Evolutionary conservation across 108 stramenopile genomes (phyloP).

Genomic region (Fragilaria crotonensis): DNA sequence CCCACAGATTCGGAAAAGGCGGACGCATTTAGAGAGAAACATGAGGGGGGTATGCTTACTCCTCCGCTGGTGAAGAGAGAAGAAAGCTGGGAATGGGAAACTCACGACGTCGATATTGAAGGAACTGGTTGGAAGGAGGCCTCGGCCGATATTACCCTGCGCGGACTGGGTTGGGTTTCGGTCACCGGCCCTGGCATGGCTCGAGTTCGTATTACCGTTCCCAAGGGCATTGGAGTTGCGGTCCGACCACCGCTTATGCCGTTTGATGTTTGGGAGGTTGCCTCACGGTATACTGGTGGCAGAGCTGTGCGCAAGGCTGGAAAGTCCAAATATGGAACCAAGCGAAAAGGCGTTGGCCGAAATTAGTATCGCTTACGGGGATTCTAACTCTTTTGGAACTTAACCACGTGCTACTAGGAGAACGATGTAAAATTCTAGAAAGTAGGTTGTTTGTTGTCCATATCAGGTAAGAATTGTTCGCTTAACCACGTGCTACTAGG

Average conservation of each 20-base stretch:
- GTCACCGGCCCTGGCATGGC: conserved; percentile 88
- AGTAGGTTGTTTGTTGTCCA: too few species aligned
- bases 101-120: conserved; percentile 74
- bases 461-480: too few species aligned
- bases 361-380: conserved; percentile 38
- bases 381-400: not conserved
- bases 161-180: conserved; percentile 96
- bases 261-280: conserved; percentile 83
- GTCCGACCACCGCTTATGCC: conserved; percentile 88
- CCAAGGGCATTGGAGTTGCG: conserved; percentile 76
- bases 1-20: conserved; percentile 59
- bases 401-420: not conserved
- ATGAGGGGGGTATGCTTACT: conserved; percentile 84
- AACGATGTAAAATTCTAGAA: conserved; percentile 1
- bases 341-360: conserved; percentile 70
- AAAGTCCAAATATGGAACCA: conserved; percentile 62
- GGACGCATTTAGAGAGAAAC: conserved; percentile 78
- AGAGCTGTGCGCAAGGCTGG: conserved; percentile 62
- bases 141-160: conserved; percentile 86
- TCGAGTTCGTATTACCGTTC: conserved; percentile 65
- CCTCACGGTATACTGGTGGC: conserved; percentile 79
- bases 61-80: conserved; percentile 82
- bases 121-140: conserved; percentile 93
- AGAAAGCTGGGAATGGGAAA: conserved; percentile 85
- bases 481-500: too few species aligned